A percentile compares a stretch with the other conserved stretches of the same genome.
These are phyloP conservation scores for Thielaviopsis euricoi DNA, from an alignment of 2,329 filamentous ascomycete genomes.

Conservation along the genomic window DNA sequence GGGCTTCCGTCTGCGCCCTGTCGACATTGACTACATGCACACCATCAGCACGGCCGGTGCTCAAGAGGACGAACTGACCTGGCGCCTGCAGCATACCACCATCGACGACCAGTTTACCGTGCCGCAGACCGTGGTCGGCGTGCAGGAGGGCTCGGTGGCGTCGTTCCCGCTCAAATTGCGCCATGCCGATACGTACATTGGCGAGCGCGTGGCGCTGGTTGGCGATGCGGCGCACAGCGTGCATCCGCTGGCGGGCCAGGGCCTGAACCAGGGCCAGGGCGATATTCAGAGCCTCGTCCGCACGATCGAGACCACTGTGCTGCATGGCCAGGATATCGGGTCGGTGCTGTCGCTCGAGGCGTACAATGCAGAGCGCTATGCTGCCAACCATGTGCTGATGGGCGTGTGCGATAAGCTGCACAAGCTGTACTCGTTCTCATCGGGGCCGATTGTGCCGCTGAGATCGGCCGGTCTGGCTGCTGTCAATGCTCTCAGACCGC, in stretches of 20 bases:
- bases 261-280: constrained; percentile 80
- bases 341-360: constrained; percentile 59
- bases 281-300: constrained; percentile 67
- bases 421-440: constrained; percentile 72
- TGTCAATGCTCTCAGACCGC: constrained; percentile 54
- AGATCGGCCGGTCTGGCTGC: constrained; percentile 61
- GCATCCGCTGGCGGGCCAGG: constrained; percentile 87
- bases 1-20: constrained; percentile 65
- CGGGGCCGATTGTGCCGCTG: constrained; percentile 63
- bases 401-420: constrained; percentile 81
- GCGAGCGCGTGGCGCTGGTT: constrained; percentile 76
- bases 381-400: constrained; percentile 62
- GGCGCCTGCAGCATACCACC: constrained; percentile 60
- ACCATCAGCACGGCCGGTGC: constrained; percentile 29
- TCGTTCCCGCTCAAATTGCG: constrained; percentile 84
- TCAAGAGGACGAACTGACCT: constrained; percentile 62
- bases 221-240: constrained; percentile 92
- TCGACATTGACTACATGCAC: constrained; percentile 75
- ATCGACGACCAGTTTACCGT: constrained; percentile 31
- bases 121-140: constrained; percentile 48
- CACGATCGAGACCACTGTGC: constrained; percentile 59
- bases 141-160: constrained; percentile 67
- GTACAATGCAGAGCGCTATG: constrained; percentile 69
- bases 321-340: constrained; percentile 78
- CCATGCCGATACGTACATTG: constrained; percentile 86